phyloP scores from a whole-genome alignment of 345 rosid species.

The Salix koriyanagi region DNA sequence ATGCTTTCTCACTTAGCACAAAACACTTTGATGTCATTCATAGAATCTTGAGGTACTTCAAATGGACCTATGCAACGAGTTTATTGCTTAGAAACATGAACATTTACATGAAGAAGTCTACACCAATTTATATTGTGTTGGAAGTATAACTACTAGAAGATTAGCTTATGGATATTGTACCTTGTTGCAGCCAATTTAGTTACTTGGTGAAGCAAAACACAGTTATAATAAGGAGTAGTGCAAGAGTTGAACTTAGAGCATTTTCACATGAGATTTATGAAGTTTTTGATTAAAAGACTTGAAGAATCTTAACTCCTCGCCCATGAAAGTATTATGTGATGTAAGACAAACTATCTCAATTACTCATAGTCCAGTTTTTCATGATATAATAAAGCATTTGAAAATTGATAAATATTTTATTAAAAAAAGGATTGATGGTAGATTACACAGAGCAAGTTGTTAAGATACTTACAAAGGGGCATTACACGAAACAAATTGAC shows the following conservation, averaged over 20 bases:
- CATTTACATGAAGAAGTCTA: not conserved
- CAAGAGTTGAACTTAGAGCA: not conserved
- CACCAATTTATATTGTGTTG: fast-evolving
- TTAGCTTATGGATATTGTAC: not conserved
- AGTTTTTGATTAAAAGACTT: not conserved
- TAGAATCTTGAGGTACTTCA: not conserved
- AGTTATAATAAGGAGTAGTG: not conserved
- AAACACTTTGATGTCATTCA: too few relatives aligned
- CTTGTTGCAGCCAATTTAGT: not conserved
- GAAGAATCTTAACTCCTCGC: not conserved
- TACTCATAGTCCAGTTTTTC: too few relatives aligned
- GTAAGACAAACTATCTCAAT: too few relatives aligned
- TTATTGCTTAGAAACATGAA: not conserved
- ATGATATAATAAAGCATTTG: not conserved
- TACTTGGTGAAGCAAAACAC: not conserved
- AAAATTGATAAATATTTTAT: too few relatives aligned
- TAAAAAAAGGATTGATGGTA: too few relatives aligned
- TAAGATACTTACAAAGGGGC: too few relatives aligned
- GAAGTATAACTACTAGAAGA: not conserved
- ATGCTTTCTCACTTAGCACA: too few relatives aligned
- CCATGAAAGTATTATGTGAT: too few relatives aligned
- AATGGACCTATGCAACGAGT: fast-evolving
- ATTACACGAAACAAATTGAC: not conserved
- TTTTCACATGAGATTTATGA: not conserved
- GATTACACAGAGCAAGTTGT: not conserved